These are phyloP conservation scores for Orbilia quercus DNA, from an alignment of 2,329 filamentous ascomycete species.

Conservation along the genomic window DNA sequence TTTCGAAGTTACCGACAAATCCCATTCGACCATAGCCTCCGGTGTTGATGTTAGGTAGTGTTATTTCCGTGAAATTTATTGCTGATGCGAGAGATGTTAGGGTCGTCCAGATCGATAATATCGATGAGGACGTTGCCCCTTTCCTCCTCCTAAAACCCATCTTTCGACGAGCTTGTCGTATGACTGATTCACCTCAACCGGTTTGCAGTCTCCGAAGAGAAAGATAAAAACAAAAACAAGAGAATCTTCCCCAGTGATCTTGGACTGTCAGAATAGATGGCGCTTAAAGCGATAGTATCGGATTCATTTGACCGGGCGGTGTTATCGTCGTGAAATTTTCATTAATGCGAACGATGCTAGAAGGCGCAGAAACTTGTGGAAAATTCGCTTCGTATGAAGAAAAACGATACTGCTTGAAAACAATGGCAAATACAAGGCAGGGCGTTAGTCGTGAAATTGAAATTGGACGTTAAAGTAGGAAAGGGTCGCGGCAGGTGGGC, in stretches of 20 bases:
- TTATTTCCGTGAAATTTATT: constrained; percentile 46
- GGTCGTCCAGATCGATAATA: constrained; percentile 52
- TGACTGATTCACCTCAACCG: constrained; percentile 40
- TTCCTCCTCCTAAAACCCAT: constrained; percentile 51
- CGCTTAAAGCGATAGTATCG: constrained; percentile 34
- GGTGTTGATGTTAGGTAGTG: constrained; percentile 39
- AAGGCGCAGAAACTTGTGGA: constrained; percentile 1
- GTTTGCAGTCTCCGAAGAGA: not conserved
- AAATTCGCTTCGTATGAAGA: constrained; percentile 9
- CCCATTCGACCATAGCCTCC: constrained; percentile 49
- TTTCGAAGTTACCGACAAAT: constrained; percentile 79
- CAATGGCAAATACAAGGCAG: constrained; percentile 22
- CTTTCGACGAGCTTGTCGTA: constrained; percentile 23
- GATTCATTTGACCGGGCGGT: constrained; percentile 43
- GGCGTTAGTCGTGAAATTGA: constrained; percentile 47
- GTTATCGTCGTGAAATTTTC: constrained; percentile 44
- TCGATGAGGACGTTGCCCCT: constrained; percentile 40
- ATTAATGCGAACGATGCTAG: constrained; percentile 31
- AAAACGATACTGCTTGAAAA: constrained; percentile 25
- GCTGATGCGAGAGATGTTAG: constrained; percentile 43
- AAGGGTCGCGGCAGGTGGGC: not conserved
- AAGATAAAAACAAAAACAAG: not conserved
- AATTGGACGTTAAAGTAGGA: constrained; percentile 23
- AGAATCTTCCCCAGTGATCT: not conserved
- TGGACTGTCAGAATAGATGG: constrained; percentile 16